A percentile compares a stretch with the other conserved stretches of the same genome.
Conservation (phyloP, 345 rosid species). For the Dovyalis caffra region DNA sequence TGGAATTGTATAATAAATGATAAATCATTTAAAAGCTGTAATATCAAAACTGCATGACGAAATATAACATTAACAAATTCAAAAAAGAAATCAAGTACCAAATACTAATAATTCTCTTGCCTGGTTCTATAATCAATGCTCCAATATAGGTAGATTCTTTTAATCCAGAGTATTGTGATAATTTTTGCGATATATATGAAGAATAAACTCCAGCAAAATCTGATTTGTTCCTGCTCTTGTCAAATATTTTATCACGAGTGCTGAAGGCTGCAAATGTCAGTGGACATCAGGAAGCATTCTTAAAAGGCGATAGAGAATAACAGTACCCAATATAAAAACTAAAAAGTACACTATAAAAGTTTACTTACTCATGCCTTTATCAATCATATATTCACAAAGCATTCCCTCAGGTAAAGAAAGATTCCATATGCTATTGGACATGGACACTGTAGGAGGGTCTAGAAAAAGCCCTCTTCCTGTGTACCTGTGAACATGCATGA, state of each 20-base stretch:
- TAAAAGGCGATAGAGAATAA: slow-evolving; percentile 4
- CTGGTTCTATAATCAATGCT: slow-evolving; percentile 94
- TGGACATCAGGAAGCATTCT: slow-evolving; percentile 17
- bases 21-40: too few relatives aligned
- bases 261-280: slow-evolving; percentile 52
- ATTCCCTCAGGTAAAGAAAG: slow-evolving; percentile 63
- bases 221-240: slow-evolving; percentile 60
- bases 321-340: slow-evolving; percentile 5
- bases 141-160: slow-evolving; percentile 45
- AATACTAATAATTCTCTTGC: slow-evolving; percentile 39
- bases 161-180: slow-evolving; percentile 37
- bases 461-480: slow-evolving; percentile 90
- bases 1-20: too few relatives aligned
- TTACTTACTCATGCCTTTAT: slow-evolving; percentile 44
- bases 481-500: slow-evolving; percentile 52
- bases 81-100: too few relatives aligned
- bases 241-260: slow-evolving; percentile 64
- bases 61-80: too few relatives aligned
- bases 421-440: slow-evolving; percentile 58
- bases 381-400: slow-evolving; percentile 22
- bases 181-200: slow-evolving; percentile 53
- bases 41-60: too few relatives aligned
- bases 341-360: slow-evolving; percentile 3
- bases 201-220: slow-evolving; percentile 59
- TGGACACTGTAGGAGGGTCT: slow-evolving; percentile 82